Conservation (phyloP, 2,329 filamentous ascomycete species). For the Cladosporium sp. region DNA sequence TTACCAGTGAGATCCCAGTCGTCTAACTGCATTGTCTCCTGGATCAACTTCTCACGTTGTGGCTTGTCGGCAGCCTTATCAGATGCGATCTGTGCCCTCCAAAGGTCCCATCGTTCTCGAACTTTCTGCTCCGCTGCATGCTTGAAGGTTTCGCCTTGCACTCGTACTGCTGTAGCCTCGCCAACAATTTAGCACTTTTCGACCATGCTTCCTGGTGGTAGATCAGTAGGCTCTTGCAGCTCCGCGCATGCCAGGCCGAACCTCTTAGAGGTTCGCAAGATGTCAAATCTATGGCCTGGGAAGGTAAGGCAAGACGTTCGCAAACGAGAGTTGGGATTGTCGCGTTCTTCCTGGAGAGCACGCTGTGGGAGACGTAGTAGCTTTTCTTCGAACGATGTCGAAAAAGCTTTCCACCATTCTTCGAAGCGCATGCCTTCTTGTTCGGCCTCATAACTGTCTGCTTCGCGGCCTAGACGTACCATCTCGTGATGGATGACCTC, state of each 20-base stretch:
- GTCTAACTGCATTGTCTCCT: not conserved
- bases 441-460: not conserved
- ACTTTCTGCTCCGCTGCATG: too few species aligned
- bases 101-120: not conserved
- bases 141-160: not conserved
- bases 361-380: not conserved
- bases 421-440: not conserved
- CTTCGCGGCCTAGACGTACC: not conserved
- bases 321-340: not conserved
- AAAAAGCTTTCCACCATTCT: not conserved
- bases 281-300: not conserved
- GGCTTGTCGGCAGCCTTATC: too few species aligned
- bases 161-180: not conserved
- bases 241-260: not conserved
- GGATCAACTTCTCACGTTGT: not conserved
- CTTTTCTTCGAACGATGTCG: not conserved
- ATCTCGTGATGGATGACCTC: not conserved
- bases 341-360: not conserved
- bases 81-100: not conserved
- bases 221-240: not conserved
- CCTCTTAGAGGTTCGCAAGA: not conserved
- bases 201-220: not conserved
- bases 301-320: not conserved
- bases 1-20: not conserved
- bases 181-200: not conserved